These are phyloP conservation scores for Magnusiomyces ingens DNA, from an alignment of 1,139 yeast genomes.

Conservation along the genomic window DNA sequence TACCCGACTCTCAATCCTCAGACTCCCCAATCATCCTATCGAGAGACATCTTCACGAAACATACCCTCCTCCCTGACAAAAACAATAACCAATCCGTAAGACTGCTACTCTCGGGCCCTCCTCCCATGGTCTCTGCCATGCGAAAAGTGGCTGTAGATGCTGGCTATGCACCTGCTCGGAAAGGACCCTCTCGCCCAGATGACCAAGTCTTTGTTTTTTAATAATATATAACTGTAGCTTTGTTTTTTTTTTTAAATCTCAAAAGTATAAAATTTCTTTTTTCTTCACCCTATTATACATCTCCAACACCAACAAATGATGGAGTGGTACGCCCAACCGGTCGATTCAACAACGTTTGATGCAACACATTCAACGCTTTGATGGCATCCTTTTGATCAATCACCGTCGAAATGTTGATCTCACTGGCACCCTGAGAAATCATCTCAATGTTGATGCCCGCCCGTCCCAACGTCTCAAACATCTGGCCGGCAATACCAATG, in stretches of 20 bases:
- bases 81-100: neutral
- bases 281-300: neutral
- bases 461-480: slow-evolving; percentile 92
- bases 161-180: slow-evolving; percentile 78
- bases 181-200: slow-evolving; percentile 79
- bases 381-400: slow-evolving; percentile 76
- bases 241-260: neutral
- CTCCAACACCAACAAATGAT: slow-evolving; percentile 1
- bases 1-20: too few species aligned
- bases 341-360: slow-evolving; percentile 52
- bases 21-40: too few species aligned
- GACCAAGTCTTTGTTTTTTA: slow-evolving; percentile 89
- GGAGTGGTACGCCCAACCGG: slow-evolving; percentile 8
- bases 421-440: slow-evolving; percentile 98
- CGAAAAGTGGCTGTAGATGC: slow-evolving; percentile 73
- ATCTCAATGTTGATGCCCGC: slow-evolving; percentile 91
- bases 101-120: slow-evolving; percentile 88
- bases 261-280: neutral
- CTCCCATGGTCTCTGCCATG: slow-evolving; percentile 72
- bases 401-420: slow-evolving; percentile 92
- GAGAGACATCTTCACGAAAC: too few species aligned
- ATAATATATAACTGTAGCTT: neutral
- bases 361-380: slow-evolving; percentile 81
- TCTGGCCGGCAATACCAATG: slow-evolving; percentile 94
- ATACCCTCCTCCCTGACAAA: too few species aligned